These are phyloP conservation scores for Calonectria leucothoes DNA, from an alignment of 2,329 filamentous ascomycete species.

Conservation along the genomic window DNA sequence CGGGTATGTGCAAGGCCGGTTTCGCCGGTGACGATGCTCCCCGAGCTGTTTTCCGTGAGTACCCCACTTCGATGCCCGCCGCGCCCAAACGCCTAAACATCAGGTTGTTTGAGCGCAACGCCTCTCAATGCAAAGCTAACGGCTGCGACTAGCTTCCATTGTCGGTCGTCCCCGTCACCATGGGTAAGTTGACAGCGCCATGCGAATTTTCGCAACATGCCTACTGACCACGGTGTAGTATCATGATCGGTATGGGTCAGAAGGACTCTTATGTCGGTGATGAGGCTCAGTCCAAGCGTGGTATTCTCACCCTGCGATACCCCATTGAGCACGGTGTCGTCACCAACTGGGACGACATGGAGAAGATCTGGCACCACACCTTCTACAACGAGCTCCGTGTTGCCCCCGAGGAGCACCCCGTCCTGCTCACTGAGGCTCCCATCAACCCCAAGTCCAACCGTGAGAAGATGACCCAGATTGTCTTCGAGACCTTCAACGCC, in stretches of 20 bases:
- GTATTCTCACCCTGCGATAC: conserved; percentile 99
- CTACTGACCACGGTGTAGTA: conserved; percentile 67
- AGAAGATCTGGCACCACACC: conserved; percentile 99
- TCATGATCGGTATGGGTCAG: conserved; percentile 99
- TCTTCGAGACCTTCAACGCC: conserved; percentile 99
- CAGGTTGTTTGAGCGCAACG: conserved; percentile 22
- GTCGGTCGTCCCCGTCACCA: conserved; percentile 99
- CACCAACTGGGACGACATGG: conserved; percentile 99
- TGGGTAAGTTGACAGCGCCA: conserved; percentile 77
- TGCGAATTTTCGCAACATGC: conserved; percentile 26
- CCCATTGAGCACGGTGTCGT: conserved; percentile 99
- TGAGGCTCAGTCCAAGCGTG: conserved; percentile 99
- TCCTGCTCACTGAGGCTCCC: conserved; percentile 98
- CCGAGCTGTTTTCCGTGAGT: conserved; percentile 99
- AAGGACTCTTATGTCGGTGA: conserved; percentile 99
- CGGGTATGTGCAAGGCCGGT: conserved; percentile 99
- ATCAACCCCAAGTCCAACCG: conserved; percentile 99
- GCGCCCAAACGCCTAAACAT: conserved; percentile 34
- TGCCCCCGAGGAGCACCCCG: conserved; percentile 99
- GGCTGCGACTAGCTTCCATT: conserved; percentile 81
- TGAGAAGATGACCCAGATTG: conserved; percentile 99
- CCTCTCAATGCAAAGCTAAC: conserved; percentile 49
- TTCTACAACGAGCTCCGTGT: conserved; percentile 99
- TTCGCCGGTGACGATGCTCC: conserved; percentile 99
- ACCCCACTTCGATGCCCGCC: conserved; percentile 48